These are phyloP conservation scores for Prinsepia uniflora DNA, from an alignment of 306 rosid species.

Conservation along the genomic window DNA sequence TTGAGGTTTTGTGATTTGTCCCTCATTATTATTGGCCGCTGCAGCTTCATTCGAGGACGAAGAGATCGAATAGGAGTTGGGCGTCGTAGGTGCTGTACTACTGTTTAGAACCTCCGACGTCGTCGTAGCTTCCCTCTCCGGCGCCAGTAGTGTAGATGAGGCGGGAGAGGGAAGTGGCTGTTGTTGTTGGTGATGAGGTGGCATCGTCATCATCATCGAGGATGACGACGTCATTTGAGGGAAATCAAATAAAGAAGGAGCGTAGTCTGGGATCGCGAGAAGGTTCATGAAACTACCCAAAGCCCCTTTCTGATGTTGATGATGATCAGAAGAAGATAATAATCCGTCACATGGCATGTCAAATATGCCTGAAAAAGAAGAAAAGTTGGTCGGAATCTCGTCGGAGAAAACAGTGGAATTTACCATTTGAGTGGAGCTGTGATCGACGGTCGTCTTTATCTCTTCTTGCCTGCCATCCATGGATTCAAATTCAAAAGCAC, in stretches of 20 bases:
- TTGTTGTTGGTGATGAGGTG: neutral
- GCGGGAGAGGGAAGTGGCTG: constrained; percentile 22
- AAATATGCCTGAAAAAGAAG: constrained; percentile 40
- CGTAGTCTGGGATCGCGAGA: constrained; percentile 19
- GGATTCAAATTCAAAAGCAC: constrained; percentile 22
- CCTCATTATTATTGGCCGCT: constrained; percentile 15
- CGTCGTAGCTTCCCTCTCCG: constrained; percentile 23
- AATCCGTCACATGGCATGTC: constrained; percentile 31
- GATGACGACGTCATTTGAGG: constrained; percentile 6
- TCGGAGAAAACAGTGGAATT: constrained; percentile 49
- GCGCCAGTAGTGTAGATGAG: constrained; percentile 20
- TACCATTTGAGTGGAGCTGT: constrained; percentile 27
- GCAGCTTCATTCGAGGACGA: constrained; percentile 58
- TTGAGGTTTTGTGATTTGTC: constrained; percentile 17
- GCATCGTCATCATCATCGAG: constrained; percentile 4
- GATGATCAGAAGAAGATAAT: neutral
- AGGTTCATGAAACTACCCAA: constrained; percentile 41
- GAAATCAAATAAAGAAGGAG: constrained; percentile 17
- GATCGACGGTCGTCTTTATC: constrained; percentile 10
- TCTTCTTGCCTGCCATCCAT: constrained; percentile 53
- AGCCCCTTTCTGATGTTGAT: constrained; percentile 13
- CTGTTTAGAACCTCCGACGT: constrained; percentile 58
- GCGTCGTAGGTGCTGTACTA: constrained; percentile 48
- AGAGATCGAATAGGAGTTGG: constrained; percentile 63
- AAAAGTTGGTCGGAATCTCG: constrained; percentile 34